Base-by-base conservation (phyloP, 495 filamentous ascomycete species). In the Penicillium chermesinum region DNA sequence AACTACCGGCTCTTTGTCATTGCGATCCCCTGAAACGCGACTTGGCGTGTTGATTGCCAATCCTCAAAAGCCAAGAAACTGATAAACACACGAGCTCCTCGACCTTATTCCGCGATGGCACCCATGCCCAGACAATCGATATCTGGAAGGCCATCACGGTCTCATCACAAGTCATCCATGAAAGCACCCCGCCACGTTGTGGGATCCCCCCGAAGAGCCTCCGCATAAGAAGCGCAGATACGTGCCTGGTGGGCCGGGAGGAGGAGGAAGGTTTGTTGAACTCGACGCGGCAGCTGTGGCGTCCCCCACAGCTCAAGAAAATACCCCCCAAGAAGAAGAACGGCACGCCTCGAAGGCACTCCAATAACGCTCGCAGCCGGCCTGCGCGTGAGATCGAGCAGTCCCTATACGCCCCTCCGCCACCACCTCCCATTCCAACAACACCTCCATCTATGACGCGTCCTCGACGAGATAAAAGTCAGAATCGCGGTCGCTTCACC, bases 201-300 rank as follows among this genome's bases (percentile, higher is more conserved):
- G 41, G 46, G 60, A 41, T 69, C 53, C 40, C n/a, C 54, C 61
- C 41, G 79, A 73, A 62, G 75, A 65, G 19, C 76, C 65, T 45
- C 69, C 72, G n/a, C 54, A 61, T 20, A 79, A 78, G 59, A 79
- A 73, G 53, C 68, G 75, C 53, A 78, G 70, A 54, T 91, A 90
- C 61, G 75, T 89, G 25, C 86, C 88, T 35, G 86, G 85, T 48
- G 87, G 87, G 19, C 83, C 86, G 27, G 85, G 86, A n/a, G 88
- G 87, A 46, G 84, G 86, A 46, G 86, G 86, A 18, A 72, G 88
- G 51, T 90, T 87, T 54, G 72, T 87, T 21, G 85, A 91, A 36
- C 71, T 78, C 19, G 76, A 83, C 45, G 78, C 18, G 53, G 71
- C 86, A 20, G 85, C 90, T 38, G 72, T 78, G 15, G 77, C 82